Evolutionary conservation across 2,329 filamentous ascomycete species (phyloP), one percentile per base, ranked within the genome.

Genomic region (Apiospora sp.): DNA sequence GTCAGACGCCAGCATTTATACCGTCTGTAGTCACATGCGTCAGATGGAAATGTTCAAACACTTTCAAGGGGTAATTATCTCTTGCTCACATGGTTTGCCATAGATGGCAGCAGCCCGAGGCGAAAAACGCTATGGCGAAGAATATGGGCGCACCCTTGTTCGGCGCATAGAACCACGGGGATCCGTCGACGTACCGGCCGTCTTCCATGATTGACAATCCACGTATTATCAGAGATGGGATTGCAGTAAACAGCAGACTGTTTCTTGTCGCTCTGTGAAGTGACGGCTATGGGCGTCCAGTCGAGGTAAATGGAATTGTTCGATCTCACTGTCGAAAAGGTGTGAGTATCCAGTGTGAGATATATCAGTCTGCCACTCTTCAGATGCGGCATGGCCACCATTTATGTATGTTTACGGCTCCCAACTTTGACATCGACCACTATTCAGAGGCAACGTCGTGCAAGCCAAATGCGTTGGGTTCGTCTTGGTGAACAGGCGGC

Each of bases 1-100:
- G 87, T 90, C 19, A 90, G 81, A 69, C 84, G 85, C 86, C 88
- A 91, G 75, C 85, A 88, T 74, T 87, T 88, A 77, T 90, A 89
- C 71, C 82, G 86, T 64, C 88, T 90, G 68, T 37, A 16, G 34
- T 30, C 13, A 3, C 14, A 4, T 4, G 30, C 37, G 54, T 61
- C 46, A 49, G 48, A 24, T 27, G 7, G 5, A 12, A 1, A 5
- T 58, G 3, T 22, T 12, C 4, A 22, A 49, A 74, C 8, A 46
- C 10, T 34, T n/a, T 16, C 13, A 5, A 14, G 22, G 19, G 34
- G 3, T 22, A 4, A 3, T 14, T 10, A 16, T 30, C 16, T 14
- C 30, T 30, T 51, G 83, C 86, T 81, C 79, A 91, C 89, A 81
- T 72, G 76, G 81, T 80, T 72, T 87, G 85, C 80, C 83, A 86